Evolutionary conservation across 768 basidiomycete species (phyloP).

Genomic region (Boletus tomentosulus): DNA sequence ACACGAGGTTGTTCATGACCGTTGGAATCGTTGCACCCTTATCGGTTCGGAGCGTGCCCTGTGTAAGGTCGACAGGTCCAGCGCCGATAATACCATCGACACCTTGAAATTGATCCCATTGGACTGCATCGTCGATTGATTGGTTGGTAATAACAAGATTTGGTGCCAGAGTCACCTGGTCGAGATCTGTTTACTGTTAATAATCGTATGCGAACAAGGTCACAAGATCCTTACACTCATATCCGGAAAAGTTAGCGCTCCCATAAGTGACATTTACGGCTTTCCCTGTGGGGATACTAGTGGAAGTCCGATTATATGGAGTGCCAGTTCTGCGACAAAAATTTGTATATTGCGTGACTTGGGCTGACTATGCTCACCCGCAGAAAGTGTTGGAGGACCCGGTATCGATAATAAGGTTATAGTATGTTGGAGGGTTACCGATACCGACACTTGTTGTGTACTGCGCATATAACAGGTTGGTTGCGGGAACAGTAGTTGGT

Average conservation of each 20-base stretch:
- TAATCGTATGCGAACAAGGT: neutral
- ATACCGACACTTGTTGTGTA: conserved; percentile 24
- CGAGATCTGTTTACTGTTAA: conserved; percentile 7
- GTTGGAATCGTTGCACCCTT: conserved; percentile 13
- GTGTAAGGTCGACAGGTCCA: conserved; percentile 18
- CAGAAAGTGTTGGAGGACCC: conserved; percentile 28
- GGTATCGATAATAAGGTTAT: conserved; percentile 27
- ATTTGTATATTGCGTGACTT: neutral
- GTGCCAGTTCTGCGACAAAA: conserved; percentile 8
- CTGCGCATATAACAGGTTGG: conserved; percentile 4
- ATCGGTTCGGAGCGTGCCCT: neutral
- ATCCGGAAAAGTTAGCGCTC: conserved; percentile 24
- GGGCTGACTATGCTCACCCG: neutral
- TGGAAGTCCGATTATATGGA: conserved; percentile 14
- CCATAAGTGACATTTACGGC: conserved; percentile 5
- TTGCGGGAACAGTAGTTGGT: conserved; percentile 5
- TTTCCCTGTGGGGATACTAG: conserved; percentile 18
- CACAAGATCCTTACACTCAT: conserved; percentile 26
- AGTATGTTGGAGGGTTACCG: conserved; percentile 20
- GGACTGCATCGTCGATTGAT: conserved; percentile 23
- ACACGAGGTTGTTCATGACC: conserved; percentile 18
- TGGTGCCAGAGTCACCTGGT: conserved; percentile 19
- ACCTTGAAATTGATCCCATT: conserved; percentile 6
- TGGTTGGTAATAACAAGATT: conserved; percentile 22
- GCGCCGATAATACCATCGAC: conserved; percentile 25